phyloP scores from a whole-genome alignment of 352 stramenopile genomes.

The Globisporangium emineosum region DNA sequence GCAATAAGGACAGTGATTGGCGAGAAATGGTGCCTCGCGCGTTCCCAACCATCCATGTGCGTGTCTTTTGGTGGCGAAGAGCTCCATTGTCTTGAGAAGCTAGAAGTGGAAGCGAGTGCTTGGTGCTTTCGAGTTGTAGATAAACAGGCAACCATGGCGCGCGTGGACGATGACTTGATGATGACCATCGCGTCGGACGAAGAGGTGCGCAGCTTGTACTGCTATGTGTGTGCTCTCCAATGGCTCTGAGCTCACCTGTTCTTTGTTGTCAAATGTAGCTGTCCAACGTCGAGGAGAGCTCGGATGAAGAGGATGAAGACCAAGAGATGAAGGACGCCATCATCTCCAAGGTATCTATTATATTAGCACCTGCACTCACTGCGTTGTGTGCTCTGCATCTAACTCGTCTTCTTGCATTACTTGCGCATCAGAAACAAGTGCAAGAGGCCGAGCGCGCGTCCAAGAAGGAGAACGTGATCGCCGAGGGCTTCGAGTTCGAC shows the following conservation, averaged over 20 bases:
- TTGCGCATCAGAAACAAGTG: slow-evolving; percentile 37
- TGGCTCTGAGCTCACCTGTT: neutral
- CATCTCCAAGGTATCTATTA: slow-evolving; percentile 49
- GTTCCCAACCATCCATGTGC: slow-evolving; percentile 20
- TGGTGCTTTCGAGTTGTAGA: neutral
- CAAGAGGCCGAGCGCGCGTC: slow-evolving; percentile 29
- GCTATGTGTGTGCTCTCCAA: neutral
- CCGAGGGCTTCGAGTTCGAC: slow-evolving; percentile 87
- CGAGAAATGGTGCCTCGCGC: slow-evolving; percentile 8
- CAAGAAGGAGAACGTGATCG: slow-evolving; percentile 60
- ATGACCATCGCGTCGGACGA: slow-evolving; percentile 89
- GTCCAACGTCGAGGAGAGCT: slow-evolving; percentile 70
- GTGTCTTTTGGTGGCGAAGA: slow-evolving; percentile 25
- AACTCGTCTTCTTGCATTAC: neutral
- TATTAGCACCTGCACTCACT: neutral
- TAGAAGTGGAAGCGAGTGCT: neutral
- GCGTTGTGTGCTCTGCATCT: neutral
- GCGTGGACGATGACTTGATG: slow-evolving; percentile 65
- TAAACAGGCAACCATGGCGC: slow-evolving; percentile 20
- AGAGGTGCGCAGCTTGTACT: slow-evolving; percentile 32
- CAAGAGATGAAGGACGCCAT: slow-evolving; percentile 52
- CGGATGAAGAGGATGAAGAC: slow-evolving; percentile 54
- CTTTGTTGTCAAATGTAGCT: slow-evolving; percentile 21
- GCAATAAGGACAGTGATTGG: slow-evolving; percentile 1
- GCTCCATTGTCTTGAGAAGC: slow-evolving; percentile 10